phyloP scores from a whole-genome alignment of 441 rosid species.

The Croton setiger region DNA sequence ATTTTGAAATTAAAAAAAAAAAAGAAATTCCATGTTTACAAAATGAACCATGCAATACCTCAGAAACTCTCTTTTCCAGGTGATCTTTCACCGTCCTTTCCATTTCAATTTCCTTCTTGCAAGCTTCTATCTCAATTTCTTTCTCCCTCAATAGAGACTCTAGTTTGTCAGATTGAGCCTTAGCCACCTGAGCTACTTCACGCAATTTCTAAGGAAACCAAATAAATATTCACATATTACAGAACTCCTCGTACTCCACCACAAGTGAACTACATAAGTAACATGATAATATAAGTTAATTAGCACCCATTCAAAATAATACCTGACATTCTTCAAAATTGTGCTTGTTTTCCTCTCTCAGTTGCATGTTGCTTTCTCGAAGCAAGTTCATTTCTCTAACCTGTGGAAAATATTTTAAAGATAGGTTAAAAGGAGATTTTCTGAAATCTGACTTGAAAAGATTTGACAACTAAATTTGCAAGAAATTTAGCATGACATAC shows the following conservation, averaged over 20 bases:
- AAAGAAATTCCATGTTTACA: constrained; percentile 14
- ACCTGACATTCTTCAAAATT: constrained; percentile 99
- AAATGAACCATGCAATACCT: constrained; percentile 44
- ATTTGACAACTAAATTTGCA: not conserved
- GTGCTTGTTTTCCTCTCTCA: constrained; percentile 96
- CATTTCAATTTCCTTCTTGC: constrained; percentile 68
- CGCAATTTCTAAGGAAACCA: constrained; percentile 64
- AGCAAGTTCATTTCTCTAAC: constrained; percentile 87
- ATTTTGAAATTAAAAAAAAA: constrained; percentile 19
- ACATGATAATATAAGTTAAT: not conserved
- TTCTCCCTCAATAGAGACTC: constrained; percentile 57
- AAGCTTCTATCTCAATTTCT: constrained; percentile 66
- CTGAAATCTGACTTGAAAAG: no score
- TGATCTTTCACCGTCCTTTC: constrained; percentile 56
- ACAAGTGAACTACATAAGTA: not conserved
- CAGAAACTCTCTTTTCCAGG: constrained; percentile 67
- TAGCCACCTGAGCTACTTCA: constrained; percentile 62
- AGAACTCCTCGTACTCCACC: constrained; percentile 1
- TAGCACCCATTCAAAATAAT: not conserved
- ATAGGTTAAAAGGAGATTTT: no score
- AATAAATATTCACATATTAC: constrained; percentile 13
- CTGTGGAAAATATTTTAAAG: constrained; percentile 36
- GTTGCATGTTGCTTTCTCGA: constrained; percentile 96
- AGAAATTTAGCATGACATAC: no score
- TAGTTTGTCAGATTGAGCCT: constrained; percentile 48